phyloP scores from a whole-genome alignment of 75 land plant species.

The Pinus taeda region DNA sequence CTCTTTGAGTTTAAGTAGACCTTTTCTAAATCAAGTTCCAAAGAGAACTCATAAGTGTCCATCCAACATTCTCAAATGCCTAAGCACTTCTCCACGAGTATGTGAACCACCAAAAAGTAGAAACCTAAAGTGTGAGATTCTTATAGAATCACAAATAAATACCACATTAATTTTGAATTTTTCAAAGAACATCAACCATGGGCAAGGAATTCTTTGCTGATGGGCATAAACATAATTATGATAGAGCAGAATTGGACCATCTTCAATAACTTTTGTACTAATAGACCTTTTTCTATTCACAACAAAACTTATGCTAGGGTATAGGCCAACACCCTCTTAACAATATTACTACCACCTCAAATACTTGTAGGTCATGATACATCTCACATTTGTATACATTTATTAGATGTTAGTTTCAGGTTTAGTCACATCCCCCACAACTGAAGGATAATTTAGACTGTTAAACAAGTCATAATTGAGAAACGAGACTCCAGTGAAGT shows the following conservation, averaged over 20 bases:
- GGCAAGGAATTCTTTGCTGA: conserved; percentile 65
- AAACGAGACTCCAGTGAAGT: too few relatives aligned
- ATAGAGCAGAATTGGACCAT: conserved; percentile 78
- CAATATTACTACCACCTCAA: too few relatives aligned
- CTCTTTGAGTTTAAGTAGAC: conserved; percentile 47
- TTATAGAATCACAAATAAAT: conserved; percentile 86
- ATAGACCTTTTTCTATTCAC: conserved; percentile 68
- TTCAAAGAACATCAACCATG: conserved; percentile 95
- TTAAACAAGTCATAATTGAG: too few relatives aligned
- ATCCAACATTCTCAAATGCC: conserved; percentile 86
- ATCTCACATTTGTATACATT: too few relatives aligned
- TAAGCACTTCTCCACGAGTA: conserved; percentile 60
- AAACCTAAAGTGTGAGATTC: conserved; percentile 81
- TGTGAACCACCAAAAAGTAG: conserved; percentile 90
- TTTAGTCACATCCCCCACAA: too few relatives aligned
- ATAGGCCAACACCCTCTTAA: conserved; percentile 86
- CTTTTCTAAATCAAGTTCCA: conserved; percentile 65
- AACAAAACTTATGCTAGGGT: conserved; percentile 80
- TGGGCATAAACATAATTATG: conserved; percentile 70
- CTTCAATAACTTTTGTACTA: conserved; percentile 83
- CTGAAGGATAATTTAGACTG: too few relatives aligned
- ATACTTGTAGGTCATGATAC: too few relatives aligned
- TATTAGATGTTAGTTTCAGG: too few relatives aligned
- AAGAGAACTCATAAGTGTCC: conserved; percentile 93
- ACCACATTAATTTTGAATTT: conserved; percentile 87